Conservation (phyloP, 305 asterid genomes). For the Andrographis paniculata region DNA sequence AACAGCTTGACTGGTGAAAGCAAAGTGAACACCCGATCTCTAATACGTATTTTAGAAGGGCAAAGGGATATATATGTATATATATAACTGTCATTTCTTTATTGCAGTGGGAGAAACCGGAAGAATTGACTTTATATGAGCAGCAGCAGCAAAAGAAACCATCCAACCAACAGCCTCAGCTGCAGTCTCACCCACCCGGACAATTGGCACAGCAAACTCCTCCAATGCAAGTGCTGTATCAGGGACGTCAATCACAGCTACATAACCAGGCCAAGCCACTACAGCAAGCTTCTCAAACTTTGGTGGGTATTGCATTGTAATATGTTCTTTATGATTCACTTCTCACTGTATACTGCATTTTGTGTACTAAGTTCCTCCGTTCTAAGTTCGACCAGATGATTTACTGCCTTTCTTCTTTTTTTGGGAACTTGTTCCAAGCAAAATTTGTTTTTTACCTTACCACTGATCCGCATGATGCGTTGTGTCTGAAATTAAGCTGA, state of each 20-base stretch:
- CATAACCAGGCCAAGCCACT: conserved; percentile 45
- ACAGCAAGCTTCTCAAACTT: conserved; percentile 60
- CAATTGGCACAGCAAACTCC: conserved; percentile 39
- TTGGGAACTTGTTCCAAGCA: conserved; percentile 2
- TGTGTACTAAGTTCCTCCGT: conserved; percentile 61
- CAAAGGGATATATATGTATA: background rate
- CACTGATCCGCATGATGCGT: too few relatives aligned
- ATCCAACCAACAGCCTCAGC: conserved; percentile 39
- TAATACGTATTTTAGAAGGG: background rate
- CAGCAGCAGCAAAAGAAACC: conserved; percentile 38
- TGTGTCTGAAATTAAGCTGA: conserved; percentile 4
- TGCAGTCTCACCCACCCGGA: conserved; percentile 45
- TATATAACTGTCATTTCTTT: conserved; percentile 12
- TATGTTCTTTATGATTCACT: conserved; percentile 6
- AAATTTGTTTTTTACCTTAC: conserved; percentile 5
- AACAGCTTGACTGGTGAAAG: conserved; percentile 88
- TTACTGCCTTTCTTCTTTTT: background rate
- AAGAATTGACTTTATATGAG: conserved; percentile 51
- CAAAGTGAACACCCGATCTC: conserved; percentile 42
- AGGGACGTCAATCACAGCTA: conserved; percentile 41
- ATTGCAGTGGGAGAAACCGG: conserved; percentile 95
- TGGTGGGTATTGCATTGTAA: conserved; percentile 32
- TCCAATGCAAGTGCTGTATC: conserved; percentile 54
- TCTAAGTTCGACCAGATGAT: conserved; percentile 18
- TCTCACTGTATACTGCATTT: conserved; percentile 26